Base-by-base conservation (phyloP, 208 protist species). In the Vickermania ingenoplastis region DNA sequence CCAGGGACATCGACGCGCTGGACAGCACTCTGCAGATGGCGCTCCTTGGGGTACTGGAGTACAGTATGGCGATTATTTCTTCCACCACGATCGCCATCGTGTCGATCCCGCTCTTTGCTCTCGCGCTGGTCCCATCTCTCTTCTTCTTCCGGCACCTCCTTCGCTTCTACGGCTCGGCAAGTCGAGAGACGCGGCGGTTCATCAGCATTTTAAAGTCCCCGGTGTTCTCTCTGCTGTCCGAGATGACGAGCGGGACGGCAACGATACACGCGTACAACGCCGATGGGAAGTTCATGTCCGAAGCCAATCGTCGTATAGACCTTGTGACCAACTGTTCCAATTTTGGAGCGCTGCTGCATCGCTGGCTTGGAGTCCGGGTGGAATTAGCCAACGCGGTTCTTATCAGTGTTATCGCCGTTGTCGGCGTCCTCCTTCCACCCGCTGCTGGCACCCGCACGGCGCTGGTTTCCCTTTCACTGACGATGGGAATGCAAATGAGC, bases 341-440 rank as follows among this genome's bases (percentile, higher is more conserved):
- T 55, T 72, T 84, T 64, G 59, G 86, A 52, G 77, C 69, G 21
- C 53, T 81, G 11, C 50, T 61, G 14, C 79, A 96, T 36, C 70
- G 91, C 4, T 97, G 96, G 96, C 72, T 98, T 3, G 77, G 68
- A 14, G 71, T 96, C 1, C 78, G 96, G 1, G 57, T 98, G 0
- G 94, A 97, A 62, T 73, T 91, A 13, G 27, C 97, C n/a, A 89
- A 84, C 61, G 83, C 61, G 48, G 25, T 81, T 30, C 66, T 98
- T 13, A 73, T 84, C 31, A 73, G 69, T 2, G 54, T 63, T 17
- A 61, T 91, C 3, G 74, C 77, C 5, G 57, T 61, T 27, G 1
- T 68, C 22, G 83, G 75, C 17, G 80, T 89, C 28, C 23, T 79
- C 0, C 49, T 81, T 55, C 17, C 36, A 7, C 36, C 7, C 36